These are phyloP conservation scores for Globisporangium canariense DNA, from an alignment of 352 stramenopile genomes.

Conservation along the genomic window DNA sequence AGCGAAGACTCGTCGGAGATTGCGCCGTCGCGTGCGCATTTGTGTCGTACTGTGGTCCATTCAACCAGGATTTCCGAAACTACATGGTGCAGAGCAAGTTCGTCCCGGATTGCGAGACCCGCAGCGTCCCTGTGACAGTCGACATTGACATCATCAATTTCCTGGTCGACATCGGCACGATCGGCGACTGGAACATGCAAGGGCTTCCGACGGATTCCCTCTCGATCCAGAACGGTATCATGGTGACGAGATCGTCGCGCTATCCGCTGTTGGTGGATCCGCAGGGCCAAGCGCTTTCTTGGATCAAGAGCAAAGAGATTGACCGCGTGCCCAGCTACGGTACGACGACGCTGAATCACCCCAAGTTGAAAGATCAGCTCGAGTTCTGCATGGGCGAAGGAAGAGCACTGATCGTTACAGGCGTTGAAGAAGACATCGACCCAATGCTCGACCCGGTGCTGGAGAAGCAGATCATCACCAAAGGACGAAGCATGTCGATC, in stretches of 20 bases:
- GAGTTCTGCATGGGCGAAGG: conserved; percentile 98
- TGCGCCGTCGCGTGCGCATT: conserved; percentile 97
- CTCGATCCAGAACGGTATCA: conserved; percentile 98
- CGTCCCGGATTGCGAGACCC: conserved; percentile 89
- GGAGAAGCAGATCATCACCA: conserved; percentile 96
- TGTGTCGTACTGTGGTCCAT: conserved; percentile 97
- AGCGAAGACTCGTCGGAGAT: conserved; percentile 95
- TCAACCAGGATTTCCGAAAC: conserved; percentile 97
- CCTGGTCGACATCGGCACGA: conserved; percentile 96
- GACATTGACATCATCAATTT: conserved; percentile 97
- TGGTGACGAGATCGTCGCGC: conserved; percentile 95
- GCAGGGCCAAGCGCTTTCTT: conserved; percentile 96
- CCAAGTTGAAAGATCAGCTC: conserved; percentile 97
- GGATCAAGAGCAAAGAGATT: conserved; percentile 96
- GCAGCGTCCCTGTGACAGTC: conserved; percentile 91
- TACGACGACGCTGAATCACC: conserved; percentile 93
- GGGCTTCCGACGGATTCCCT: conserved; percentile 95
- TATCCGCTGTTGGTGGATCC: conserved; percentile 97
- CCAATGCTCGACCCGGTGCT: conserved; percentile 98
- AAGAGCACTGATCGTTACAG: conserved; percentile 91
- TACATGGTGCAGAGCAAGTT: conserved; percentile 98
- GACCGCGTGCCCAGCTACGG: conserved; percentile 94
- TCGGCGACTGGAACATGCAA: conserved; percentile 98
- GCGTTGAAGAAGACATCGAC: conserved; percentile 98
- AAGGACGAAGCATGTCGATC: conserved; percentile 96